Percentiles rank a stretch among this genome's conserved stretches.
These are phyloP conservation scores for Chloranthus sessilifolius DNA, from an alignment of 164 flowering plant species.

Conservation along the genomic window DNA sequence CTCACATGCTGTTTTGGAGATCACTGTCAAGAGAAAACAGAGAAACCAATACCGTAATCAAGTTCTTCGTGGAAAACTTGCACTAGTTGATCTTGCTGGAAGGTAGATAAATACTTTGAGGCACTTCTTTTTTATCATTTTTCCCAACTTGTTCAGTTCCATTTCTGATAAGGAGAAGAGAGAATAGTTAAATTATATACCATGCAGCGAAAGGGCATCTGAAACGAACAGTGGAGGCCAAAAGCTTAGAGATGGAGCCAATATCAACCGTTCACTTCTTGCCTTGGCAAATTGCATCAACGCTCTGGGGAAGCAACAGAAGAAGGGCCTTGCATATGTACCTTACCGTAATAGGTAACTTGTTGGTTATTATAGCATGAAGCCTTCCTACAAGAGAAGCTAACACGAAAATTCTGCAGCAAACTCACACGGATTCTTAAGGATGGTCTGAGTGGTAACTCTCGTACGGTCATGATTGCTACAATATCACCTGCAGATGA, in stretches of 20 bases:
- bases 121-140: constrained; percentile 2
- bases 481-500: constrained; percentile 72
- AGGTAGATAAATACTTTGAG: constrained; percentile 25
- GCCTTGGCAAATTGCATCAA: constrained; percentile 94
- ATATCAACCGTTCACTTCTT: constrained; percentile 87
- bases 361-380: constrained; percentile 1
- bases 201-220: constrained; percentile 81
- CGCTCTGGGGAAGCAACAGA: constrained; percentile 89
- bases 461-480: constrained; percentile 88
- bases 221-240: constrained; percentile 89
- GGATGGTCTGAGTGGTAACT: constrained; percentile 94
- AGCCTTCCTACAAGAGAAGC: constrained; percentile 10
- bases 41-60: constrained; percentile 60
- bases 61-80: constrained; percentile 78
- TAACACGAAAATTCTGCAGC: constrained; percentile 40
- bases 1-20: constrained; percentile 91
- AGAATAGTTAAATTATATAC: constrained; percentile 5
- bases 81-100: constrained; percentile 96
- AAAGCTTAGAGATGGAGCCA: constrained; percentile 92
- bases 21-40: constrained; percentile 65
- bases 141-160: constrained; percentile 1
- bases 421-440: constrained; percentile 88
- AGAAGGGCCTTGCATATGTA: constrained; percentile 94
- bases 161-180: background rate
- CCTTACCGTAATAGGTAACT: constrained; percentile 88